Evolutionary conservation across 305 asterid genomes (phyloP).

Genomic region (Fraxinus sp.): DNA sequence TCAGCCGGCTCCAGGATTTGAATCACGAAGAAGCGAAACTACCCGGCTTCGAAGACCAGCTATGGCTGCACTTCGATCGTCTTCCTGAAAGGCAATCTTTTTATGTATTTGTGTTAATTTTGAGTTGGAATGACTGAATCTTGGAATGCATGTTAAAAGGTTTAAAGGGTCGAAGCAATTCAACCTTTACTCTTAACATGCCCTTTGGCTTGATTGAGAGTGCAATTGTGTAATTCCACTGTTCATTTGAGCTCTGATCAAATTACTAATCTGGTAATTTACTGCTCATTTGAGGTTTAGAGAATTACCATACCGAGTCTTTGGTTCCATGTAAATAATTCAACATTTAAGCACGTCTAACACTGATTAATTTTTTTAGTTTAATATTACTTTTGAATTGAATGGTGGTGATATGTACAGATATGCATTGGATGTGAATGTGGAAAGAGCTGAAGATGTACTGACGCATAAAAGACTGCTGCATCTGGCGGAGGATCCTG

Average conservation of each 20-base stretch:
- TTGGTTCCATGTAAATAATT: background rate
- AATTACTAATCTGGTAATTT: background rate
- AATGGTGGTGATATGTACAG: conserved; percentile 23
- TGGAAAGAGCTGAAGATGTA: conserved; percentile 60
- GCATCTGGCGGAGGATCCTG: conserved; percentile 43
- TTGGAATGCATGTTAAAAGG: background rate
- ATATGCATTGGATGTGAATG: conserved; percentile 54
- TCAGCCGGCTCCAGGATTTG: conserved; percentile 43
- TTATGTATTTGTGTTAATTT: background rate
- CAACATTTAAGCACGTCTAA: background rate
- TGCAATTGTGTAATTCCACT: background rate
- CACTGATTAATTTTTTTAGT: background rate
- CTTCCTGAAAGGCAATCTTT: conserved; percentile 33
- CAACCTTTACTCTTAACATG: background rate
- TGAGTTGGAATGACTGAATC: background rate
- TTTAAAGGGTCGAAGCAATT: background rate
- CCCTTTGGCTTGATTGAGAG: background rate
- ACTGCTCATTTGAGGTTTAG: background rate
- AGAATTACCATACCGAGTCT: background rate
- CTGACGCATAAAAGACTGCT: conserved; percentile 44
- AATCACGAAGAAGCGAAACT: conserved; percentile 41
- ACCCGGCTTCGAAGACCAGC: conserved; percentile 52
- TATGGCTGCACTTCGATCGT: conserved; percentile 54
- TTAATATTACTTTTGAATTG: background rate
- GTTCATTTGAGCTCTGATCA: background rate